A percentile compares a stretch with the other conserved stretches of the same genome.
These are phyloP conservation scores for Brassica hybrid DNA, from an alignment of 441 rosid species.

Conservation along the genomic window DNA sequence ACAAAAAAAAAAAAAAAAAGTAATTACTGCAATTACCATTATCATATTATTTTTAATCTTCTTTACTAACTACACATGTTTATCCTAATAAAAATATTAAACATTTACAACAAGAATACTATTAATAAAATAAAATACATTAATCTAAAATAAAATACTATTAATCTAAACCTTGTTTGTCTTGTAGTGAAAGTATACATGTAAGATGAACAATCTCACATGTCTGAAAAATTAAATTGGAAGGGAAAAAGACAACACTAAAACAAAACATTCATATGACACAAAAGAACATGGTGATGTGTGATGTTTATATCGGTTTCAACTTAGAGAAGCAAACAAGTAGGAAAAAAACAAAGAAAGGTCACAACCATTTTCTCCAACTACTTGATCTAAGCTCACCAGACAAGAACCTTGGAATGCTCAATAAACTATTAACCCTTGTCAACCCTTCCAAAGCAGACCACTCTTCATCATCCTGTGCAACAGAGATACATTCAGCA, in stretches of 20 bases:
- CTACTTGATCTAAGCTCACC: constrained; percentile 70
- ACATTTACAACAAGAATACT: too few relatives aligned
- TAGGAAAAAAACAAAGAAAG: not conserved
- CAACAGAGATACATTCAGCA: constrained; percentile 70
- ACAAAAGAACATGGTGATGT: constrained; percentile 36
- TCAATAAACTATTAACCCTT: constrained; percentile 60
- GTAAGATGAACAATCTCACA: constrained; percentile 25
- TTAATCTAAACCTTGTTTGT: not conserved
- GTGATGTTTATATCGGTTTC: constrained; percentile 11
- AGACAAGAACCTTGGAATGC: constrained; percentile 58
- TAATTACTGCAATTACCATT: too few relatives aligned
- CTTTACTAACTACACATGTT: too few relatives aligned
- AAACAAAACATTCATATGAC: constrained; percentile 22
- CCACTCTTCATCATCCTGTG: constrained; percentile 83
- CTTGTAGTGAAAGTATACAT: not conserved
- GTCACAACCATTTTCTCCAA: constrained; percentile 86
- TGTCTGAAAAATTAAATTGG: constrained; percentile 13
- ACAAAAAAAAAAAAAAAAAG: too few relatives aligned
- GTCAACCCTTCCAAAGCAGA: constrained; percentile 80
- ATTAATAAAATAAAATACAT: too few relatives aligned
- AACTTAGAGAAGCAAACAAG: constrained; percentile 19
- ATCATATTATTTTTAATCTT: too few relatives aligned
- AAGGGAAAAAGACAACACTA: not conserved
- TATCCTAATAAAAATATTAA: too few relatives aligned
- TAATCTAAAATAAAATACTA: not conserved